Base-by-base conservation (phyloP, 75 land plant species). In the Pinus taeda region DNA sequence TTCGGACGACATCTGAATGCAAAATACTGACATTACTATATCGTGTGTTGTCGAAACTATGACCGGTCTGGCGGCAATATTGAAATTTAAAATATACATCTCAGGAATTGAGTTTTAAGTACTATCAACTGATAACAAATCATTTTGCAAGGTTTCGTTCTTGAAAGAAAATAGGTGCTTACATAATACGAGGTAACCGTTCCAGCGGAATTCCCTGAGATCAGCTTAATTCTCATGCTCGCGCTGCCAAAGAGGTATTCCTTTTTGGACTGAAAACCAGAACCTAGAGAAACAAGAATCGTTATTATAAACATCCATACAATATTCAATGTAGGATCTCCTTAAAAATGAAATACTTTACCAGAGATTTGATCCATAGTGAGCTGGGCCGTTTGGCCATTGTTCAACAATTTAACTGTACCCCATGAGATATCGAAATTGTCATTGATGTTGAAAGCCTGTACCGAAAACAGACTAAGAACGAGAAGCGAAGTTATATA, bases 151-250 rank as follows among this genome's bases (percentile, higher is more conserved):
- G 24, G 42, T 4, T 39, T 5, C 2, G 33, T 33, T 33, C 33
- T 33, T 33, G 33, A 33, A 1, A 33, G 6, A 39, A 39, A 45
- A 45, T 6, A 6, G 53, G 1, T 45, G 53, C 9, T 45, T 45
- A 45, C 9, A 74, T 91, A 90, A 59, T 66, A 91, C 5, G 92
- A 60, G 3, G 92, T 87, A 6, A 91, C 90, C 57, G 88, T 83
- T 70, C 92, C 90, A 21, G 90, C 79, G 17, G 87, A 84, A 42
- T 86, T 69, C 13, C 74, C 80, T 0, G 61, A 22, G 0, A 85
- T 80, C 3, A 90, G 15, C 74, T 89, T 89, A 0, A 91, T 80
- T 22, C 73, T 78, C 85, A 89, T 66, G 0, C 61, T 78, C 33
- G 89, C 76, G 57, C 70, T 76, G 29, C 93, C 93, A 0, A 85